Evolutionary conservation across 1,284 basidiomycete species (phyloP).

Genomic region (Agroathelia rolfsii): DNA sequence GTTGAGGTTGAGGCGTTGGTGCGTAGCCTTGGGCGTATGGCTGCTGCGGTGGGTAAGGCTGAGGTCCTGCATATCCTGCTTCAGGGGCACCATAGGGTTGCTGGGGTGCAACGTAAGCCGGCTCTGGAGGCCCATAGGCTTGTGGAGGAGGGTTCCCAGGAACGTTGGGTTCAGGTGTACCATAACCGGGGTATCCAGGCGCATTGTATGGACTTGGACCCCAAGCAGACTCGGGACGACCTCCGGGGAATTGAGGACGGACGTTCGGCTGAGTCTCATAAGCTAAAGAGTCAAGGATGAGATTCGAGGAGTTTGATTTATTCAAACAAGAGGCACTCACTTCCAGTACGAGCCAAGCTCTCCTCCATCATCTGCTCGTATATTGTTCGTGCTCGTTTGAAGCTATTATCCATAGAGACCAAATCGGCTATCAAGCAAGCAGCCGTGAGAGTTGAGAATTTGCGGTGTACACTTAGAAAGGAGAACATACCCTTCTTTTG

Average conservation of each 20-base stretch:
- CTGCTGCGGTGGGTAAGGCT: constrained; percentile 15
- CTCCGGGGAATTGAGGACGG: too few relatives aligned
- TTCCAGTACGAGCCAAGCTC: constrained; percentile 61
- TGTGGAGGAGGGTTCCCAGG: too few relatives aligned
- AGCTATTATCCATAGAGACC: constrained; percentile 84
- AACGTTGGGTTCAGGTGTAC: constrained; percentile 12
- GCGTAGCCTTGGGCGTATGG: constrained; percentile 10
- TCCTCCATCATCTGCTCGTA: constrained; percentile 92
- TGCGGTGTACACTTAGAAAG: constrained; percentile 5
- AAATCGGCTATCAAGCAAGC: constrained; percentile 53
- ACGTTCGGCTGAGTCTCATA: constrained; percentile 17
- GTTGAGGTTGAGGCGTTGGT: constrained; percentile 12
- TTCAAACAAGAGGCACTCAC: constrained; percentile 21
- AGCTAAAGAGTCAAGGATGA: too few relatives aligned
- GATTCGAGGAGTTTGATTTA: constrained; percentile 11
- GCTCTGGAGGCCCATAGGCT: constrained; percentile 22
- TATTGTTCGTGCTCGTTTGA: constrained; percentile 72
- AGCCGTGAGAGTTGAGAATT: constrained; percentile 5
- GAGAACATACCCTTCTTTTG: constrained; percentile 68
- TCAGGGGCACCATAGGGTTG: constrained; percentile 30
- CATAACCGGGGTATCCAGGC: constrained; percentile 13
- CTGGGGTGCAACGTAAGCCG: constrained; percentile 14
- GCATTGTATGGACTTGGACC: constrained; percentile 8
- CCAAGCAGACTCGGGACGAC: too few relatives aligned
- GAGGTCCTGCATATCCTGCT: constrained; percentile 35